Percentiles rank a stretch among this genome's conserved stretches.
These are phyloP conservation scores for Barnettozyma hawaiiensis DNA, from an alignment of 1,139 yeast species.

Conservation along the genomic window DNA sequence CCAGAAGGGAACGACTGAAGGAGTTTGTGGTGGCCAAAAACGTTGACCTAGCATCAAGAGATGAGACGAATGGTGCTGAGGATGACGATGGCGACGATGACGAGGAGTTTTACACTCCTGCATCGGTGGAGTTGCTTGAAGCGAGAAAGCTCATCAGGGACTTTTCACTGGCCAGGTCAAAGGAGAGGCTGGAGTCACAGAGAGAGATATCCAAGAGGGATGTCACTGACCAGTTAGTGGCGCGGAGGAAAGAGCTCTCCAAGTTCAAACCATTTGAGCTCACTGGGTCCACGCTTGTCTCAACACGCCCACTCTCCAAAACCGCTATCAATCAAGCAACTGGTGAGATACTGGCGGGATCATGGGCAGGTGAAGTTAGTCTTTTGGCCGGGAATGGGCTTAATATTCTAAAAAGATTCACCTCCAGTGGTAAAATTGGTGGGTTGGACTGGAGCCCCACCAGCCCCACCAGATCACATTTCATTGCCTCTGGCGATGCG, in stretches of 20 bases:
- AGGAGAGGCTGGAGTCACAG: slow-evolving; percentile 36
- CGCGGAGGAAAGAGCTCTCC: slow-evolving; percentile 42
- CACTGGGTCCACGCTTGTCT: slow-evolving; percentile 65
- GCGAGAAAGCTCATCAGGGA: slow-evolving; percentile 49
- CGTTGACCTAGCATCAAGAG: slow-evolving; percentile 26
- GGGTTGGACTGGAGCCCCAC: slow-evolving; percentile 62
- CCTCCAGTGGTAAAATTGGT: slow-evolving; percentile 54
- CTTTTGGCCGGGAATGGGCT: slow-evolving; percentile 43
- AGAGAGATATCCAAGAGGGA: slow-evolving; percentile 16
- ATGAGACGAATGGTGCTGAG: slow-evolving; percentile 28
- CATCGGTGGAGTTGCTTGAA: slow-evolving; percentile 48
- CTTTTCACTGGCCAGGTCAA: slow-evolving; percentile 45
- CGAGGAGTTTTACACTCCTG: slow-evolving; percentile 85
- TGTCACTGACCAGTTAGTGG: slow-evolving; percentile 33
- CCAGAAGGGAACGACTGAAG: slow-evolving; percentile 54
- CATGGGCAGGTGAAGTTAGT: slow-evolving; percentile 78
- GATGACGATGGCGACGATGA: slow-evolving; percentile 42
- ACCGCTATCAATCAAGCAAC: slow-evolving; percentile 41
- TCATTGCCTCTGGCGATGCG: slow-evolving; percentile 60
- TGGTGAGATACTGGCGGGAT: slow-evolving; percentile 53
- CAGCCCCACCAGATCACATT: slow-evolving; percentile 20
- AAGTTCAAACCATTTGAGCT: slow-evolving; percentile 39
- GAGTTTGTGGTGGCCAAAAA: slow-evolving; percentile 31
- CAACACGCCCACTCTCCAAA: slow-evolving; percentile 62
- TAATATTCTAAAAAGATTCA: slow-evolving; percentile 27